A percentile compares a stretch with the other conserved stretches of the same genome.
Conservation (phyloP, 106 monocot species). For the Vanilla planifolia region DNA sequence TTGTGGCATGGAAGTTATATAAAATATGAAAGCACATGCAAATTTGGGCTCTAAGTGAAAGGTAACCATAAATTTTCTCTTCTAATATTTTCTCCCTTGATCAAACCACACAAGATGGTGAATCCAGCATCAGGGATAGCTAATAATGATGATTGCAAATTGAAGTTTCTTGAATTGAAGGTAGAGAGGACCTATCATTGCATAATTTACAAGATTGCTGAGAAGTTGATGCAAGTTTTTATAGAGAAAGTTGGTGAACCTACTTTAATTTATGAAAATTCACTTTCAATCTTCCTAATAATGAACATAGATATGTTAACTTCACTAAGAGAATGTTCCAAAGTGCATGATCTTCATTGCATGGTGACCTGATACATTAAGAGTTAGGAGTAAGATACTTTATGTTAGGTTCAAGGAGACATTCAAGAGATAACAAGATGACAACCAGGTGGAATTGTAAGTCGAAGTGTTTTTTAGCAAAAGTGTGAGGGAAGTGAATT, state of each 20-base stretch:
- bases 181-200: neutral
- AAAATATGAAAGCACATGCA: no score
- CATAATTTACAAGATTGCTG: constrained; percentile 16
- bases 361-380: constrained; percentile 10
- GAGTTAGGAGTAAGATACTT: constrained; percentile 7
- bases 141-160: neutral
- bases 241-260: constrained; percentile 20
- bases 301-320: constrained; percentile 10
- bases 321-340: constrained; percentile 11
- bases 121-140: constrained; percentile 6
- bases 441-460: constrained; percentile 2
- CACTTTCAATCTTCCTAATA: constrained; percentile 10
- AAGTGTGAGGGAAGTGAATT: no score
- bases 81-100: neutral
- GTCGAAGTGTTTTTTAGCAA: no score
- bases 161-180: constrained; percentile 7
- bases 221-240: constrained; percentile 16
- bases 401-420: constrained; percentile 7
- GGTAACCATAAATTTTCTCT: neutral
- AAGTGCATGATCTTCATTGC: constrained; percentile 15
- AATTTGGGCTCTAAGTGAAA: no score
- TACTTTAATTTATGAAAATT: constrained; percentile 14
- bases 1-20: no score
- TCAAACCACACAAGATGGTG: neutral
- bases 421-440: constrained; percentile 9